Conservation (phyloP, 2,329 filamentous ascomycete genomes). For the Exutisphaerella laricina region DNA sequence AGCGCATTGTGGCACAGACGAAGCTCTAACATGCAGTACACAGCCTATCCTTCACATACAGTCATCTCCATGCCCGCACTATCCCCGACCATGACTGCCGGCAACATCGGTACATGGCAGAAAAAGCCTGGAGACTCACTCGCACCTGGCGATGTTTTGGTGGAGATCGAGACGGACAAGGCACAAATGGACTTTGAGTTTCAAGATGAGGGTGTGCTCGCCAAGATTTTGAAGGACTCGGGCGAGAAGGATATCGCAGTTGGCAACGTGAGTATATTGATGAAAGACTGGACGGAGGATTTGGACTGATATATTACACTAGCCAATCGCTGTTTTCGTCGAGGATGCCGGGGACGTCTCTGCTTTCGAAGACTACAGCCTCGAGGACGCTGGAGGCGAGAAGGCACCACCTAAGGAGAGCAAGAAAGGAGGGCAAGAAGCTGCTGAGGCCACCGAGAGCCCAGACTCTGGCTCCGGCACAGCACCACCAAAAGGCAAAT, state of each 20-base stretch:
- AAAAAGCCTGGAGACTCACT: slow-evolving; percentile 91
- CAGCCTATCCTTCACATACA: slow-evolving; percentile 91
- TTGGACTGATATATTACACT: slow-evolving; percentile 17
- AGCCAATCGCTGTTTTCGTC: slow-evolving; percentile 95
- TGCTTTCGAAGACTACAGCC: slow-evolving; percentile 81
- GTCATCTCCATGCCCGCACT: slow-evolving; percentile 97
- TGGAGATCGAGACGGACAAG: slow-evolving; percentile 91
- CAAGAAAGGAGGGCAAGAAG: slow-evolving; percentile 57
- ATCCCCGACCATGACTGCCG: slow-evolving; percentile 94
- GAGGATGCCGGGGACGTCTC: slow-evolving; percentile 84
- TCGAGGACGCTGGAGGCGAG: slow-evolving; percentile 87
- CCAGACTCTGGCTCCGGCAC: slow-evolving; percentile 53
- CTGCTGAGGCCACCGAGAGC: slow-evolving; percentile 57
- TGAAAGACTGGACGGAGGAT: background rate
- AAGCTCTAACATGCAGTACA: slow-evolving; percentile 35
- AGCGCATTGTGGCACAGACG: background rate
- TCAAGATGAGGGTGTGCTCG: slow-evolving; percentile 93
- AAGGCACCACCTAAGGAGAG: slow-evolving; percentile 56
- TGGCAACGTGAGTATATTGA: slow-evolving; percentile 70
- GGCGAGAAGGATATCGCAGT: slow-evolving; percentile 93
- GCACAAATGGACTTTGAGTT: slow-evolving; percentile 99
- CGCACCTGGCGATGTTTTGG: slow-evolving; percentile 81
- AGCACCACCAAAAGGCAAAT: slow-evolving; percentile 50
- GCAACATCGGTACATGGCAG: slow-evolving; percentile 96
- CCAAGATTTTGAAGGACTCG: slow-evolving; percentile 87